phyloP scores from a whole-genome alignment of 805 yeast species.

The Sugiyamaella americana region DNA sequence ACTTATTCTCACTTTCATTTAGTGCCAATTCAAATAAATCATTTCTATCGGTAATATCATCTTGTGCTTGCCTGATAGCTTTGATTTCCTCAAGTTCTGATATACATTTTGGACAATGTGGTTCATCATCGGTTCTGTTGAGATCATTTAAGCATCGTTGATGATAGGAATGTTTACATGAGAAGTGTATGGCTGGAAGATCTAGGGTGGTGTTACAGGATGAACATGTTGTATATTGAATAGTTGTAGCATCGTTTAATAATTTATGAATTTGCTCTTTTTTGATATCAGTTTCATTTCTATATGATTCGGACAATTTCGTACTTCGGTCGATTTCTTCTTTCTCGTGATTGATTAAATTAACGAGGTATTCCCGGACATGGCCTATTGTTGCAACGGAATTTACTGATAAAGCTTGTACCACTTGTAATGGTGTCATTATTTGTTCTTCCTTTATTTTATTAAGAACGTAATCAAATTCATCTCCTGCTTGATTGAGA shows the following conservation, averaged over 20 bases:
- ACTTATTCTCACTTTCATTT: constrained; percentile 48
- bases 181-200: constrained; percentile 75
- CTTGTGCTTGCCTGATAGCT: constrained; percentile 53
- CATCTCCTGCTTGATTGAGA: constrained; percentile 47
- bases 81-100: constrained; percentile 63
- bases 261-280: constrained; percentile 48
- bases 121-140: constrained; percentile 21
- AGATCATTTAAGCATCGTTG: constrained; percentile 54
- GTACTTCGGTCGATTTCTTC: constrained; percentile 64
- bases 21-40: constrained; percentile 59
- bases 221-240: constrained; percentile 59
- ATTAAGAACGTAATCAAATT: constrained; percentile 45
- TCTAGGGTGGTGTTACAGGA: constrained; percentile 62
- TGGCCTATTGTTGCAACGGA: constrained; percentile 65
- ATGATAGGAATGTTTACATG: constrained; percentile 83
- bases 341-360: constrained; percentile 52
- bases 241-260: constrained; percentile 41
- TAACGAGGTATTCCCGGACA: constrained; percentile 60
- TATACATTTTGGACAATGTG: constrained; percentile 69
- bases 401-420: constrained; percentile 59
- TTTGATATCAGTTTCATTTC: constrained; percentile 55
- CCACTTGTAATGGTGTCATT: constrained; percentile 68
- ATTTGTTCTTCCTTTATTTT: constrained; percentile 47
- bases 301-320: constrained; percentile 61
- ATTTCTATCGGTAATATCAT: constrained; percentile 52